Conservation (phyloP, 2,329 filamentous ascomycete species). For the Pestalotiopsis sp. region DNA sequence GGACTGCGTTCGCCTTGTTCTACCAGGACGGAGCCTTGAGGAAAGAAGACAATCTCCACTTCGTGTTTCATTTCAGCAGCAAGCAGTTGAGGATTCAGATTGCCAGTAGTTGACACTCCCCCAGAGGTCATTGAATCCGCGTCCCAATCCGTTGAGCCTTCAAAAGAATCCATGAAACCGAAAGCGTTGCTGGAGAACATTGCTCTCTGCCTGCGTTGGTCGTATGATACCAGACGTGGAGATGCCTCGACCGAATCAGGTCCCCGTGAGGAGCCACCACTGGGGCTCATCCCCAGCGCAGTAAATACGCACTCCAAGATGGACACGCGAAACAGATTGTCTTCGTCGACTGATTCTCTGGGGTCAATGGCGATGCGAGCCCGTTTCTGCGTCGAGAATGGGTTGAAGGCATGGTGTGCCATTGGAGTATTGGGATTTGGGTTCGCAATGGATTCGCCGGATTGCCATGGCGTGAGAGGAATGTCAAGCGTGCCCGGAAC, state of each 20-base stretch:
- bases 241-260: constrained; percentile 81
- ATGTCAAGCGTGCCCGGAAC: constrained; percentile 30
- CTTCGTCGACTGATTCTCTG: constrained; percentile 85
- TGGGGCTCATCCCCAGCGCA: constrained; percentile 79
- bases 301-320: constrained; percentile 97
- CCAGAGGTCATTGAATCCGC: constrained; percentile 82
- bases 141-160: constrained; percentile 77
- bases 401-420: constrained; percentile 55
- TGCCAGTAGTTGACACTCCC: constrained; percentile 61
- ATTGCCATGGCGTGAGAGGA: constrained; percentile 17
- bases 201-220: constrained; percentile 78
- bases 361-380: constrained; percentile 61
- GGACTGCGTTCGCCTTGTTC: constrained; percentile 98
- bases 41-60: constrained; percentile 96
- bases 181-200: constrained; percentile 83
- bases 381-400: constrained; percentile 56
- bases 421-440: constrained; percentile 44
- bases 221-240: constrained; percentile 81
- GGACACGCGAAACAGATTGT: constrained; percentile 84
- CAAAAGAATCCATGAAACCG: constrained; percentile 86
- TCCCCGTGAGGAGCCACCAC: constrained; percentile 63
- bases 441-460: constrained; percentile 19
- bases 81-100: constrained; percentile 67
- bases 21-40: constrained; percentile 89
- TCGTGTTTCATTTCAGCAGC: constrained; percentile 86